These are phyloP conservation scores for Cercospora nicotianae DNA, from an alignment of 2,329 filamentous ascomycete species.

Conservation along the genomic window DNA sequence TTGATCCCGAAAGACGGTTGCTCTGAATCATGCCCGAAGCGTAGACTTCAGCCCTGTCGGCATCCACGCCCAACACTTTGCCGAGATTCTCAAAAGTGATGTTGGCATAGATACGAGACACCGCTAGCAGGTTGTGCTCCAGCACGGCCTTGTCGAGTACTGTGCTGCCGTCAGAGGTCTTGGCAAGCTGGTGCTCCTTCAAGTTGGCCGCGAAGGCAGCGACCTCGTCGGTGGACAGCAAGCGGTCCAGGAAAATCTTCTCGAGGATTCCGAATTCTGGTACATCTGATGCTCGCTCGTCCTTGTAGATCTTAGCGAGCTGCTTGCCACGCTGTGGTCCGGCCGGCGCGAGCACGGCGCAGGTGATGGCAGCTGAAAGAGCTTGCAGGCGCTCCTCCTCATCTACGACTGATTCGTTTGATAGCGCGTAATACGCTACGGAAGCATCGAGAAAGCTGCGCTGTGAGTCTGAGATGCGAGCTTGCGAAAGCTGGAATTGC, in stretches of 20 bases:
- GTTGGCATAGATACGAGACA: slow-evolving; percentile 61
- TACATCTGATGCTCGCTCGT: slow-evolving; percentile 75
- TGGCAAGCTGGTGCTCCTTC: slow-evolving; percentile 83
- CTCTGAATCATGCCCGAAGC: slow-evolving; percentile 96
- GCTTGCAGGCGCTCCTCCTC: slow-evolving; percentile 84
- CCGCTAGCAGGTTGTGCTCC: slow-evolving; percentile 91
- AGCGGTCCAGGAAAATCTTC: slow-evolving; percentile 93
- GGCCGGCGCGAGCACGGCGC: slow-evolving; percentile 87
- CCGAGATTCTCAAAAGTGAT: slow-evolving; percentile 67
- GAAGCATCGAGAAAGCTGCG: slow-evolving; percentile 86
- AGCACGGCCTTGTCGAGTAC: slow-evolving; percentile 91
- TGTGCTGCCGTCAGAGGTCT: slow-evolving; percentile 85
- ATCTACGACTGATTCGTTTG: slow-evolving; percentile 72
- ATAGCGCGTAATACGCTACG: slow-evolving; percentile 84
- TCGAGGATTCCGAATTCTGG: slow-evolving; percentile 86
- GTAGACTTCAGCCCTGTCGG: slow-evolving; percentile 82
- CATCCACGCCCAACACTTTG: slow-evolving; percentile 72
- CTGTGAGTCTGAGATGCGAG: slow-evolving; percentile 88
- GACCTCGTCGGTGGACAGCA: slow-evolving; percentile 80
- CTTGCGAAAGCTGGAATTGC: slow-evolving; percentile 87
- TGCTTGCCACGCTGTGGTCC: slow-evolving; percentile 79
- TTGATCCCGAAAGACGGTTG: slow-evolving; percentile 79
- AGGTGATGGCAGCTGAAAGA: slow-evolving; percentile 83
- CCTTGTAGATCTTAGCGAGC: slow-evolving; percentile 85
- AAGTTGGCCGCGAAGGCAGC: slow-evolving; percentile 79